Percentiles rank a stretch among this genome's conserved stretches.
Evolutionary conservation across 2,329 filamentous ascomycete species (phyloP).

Genomic region (Aureobasidium sp.): DNA sequence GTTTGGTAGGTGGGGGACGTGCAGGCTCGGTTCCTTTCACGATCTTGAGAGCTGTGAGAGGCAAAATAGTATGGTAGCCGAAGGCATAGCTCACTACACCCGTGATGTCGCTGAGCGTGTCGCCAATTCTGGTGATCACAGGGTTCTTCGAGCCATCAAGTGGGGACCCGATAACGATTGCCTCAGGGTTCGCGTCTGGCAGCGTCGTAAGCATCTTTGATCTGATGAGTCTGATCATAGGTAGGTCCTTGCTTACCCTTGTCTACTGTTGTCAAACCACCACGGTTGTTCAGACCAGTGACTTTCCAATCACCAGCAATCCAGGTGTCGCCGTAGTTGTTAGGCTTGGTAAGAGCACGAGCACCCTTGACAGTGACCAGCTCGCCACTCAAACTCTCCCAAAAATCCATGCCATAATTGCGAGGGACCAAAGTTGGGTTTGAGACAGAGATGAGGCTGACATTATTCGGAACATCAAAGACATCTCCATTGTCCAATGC

Average conservation of each 20-base stretch:
- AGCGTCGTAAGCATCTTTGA: not conserved
- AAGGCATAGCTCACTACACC: constrained; percentile 61
- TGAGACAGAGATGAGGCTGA: constrained; percentile 47
- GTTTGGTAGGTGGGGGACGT: constrained; percentile 45
- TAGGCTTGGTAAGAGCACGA: constrained; percentile 53
- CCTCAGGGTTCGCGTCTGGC: constrained; percentile 61
- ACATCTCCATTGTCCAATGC: constrained; percentile 59
- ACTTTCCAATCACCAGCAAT: constrained; percentile 58
- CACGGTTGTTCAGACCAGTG: constrained; percentile 56
- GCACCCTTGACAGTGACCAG: constrained; percentile 57
- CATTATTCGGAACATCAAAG: constrained; percentile 58
- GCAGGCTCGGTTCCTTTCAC: constrained; percentile 39
- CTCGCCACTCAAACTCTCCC: constrained; percentile 63
- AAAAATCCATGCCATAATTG: constrained; percentile 64
- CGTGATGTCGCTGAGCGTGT: constrained; percentile 58
- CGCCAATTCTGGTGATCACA: constrained; percentile 55
- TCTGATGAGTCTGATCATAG: not conserved
- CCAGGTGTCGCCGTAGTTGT: constrained; percentile 62
- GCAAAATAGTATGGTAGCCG: constrained; percentile 63
- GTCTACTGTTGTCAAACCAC: constrained; percentile 57
- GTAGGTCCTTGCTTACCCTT: constrained; percentile 19
- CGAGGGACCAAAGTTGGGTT: constrained; percentile 57
- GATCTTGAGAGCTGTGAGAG: constrained; percentile 51
- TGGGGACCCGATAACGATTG: constrained; percentile 57
- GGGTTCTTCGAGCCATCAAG: constrained; percentile 60